Base-by-base conservation (phyloP, 306 rosid species). In the Lathyrus oleraceus region DNA sequence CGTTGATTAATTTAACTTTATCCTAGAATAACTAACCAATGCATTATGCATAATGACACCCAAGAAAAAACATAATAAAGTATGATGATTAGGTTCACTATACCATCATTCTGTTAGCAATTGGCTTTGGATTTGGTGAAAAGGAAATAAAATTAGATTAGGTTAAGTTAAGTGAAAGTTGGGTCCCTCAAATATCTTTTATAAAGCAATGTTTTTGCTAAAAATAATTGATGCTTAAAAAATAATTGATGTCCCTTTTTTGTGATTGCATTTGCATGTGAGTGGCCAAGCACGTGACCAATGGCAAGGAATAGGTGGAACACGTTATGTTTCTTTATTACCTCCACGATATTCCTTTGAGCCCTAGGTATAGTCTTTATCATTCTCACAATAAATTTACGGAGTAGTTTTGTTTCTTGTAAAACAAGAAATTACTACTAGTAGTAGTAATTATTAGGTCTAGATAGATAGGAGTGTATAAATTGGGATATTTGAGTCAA, bases 51-150 rank as follows among this genome's bases (percentile, higher is more conserved):
- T 57, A 12, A 69, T 69, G 52, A 69, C 53, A 11, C 19, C 3
- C 20, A 4, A 30, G 49, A 47, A 15, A 32, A 43, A 73, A 53
- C 48, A 60, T 36, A 60, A 56, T 38, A 38, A 12, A 23, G 65
- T 25, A 25, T 67, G n/a, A 78, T 19, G 77, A 40, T 81, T 81
- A 56, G 83, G 79, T 75, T 69, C 70, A 65, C 28, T 8, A 9
- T 76, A n/a, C 27, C 59, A 78, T 78, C 70, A 72, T 65, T 78
- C 51, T 72, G 70, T 60, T 58, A 64, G 15, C 4, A 17, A 17
- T 8, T 16, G 27, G 57, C 10, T 3, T 27, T 32, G 40, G 54
- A 57, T 57, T 32, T 43, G 79, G 66, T 64, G 54, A 69, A 13
- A 51, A 49, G 59, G 25, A 58, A 74, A 73, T 56, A 17, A 59